Base-by-base conservation (phyloP, 139 green algal species). In the Chlorella sp. region DNA sequence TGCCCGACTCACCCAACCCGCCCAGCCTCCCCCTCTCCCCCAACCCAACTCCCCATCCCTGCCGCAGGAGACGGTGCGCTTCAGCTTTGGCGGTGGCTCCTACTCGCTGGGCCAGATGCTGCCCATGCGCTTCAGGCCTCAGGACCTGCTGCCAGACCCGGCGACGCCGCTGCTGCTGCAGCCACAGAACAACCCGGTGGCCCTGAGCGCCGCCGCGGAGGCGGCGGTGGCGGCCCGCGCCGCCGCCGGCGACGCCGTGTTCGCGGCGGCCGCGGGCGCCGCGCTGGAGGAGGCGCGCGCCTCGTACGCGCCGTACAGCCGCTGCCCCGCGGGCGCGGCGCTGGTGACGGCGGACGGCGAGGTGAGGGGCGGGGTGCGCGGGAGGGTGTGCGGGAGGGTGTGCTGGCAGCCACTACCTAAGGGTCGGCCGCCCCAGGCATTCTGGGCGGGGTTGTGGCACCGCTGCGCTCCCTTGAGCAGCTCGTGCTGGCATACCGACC, bases 261-360 rank as follows among this genome's bases (percentile, higher is more conserved):
- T 93, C 38, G 51, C 64, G 58, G 58, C 53, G 12, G 88, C 83
- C 8, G 86, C 81, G 2, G 51, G 43, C 51, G 79, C 70, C 23
- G 88, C 87, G 33, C 61, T 92, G 48, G 21, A 48, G 3, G 85
- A 77, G 40, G 86, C 87, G 5, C 50, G 9, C 25, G 38, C 43
- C 38, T 89, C 79, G 21, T 94, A 96, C 77, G 75, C 88, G 21
- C 93, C 92, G 3, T 96, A 97, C 84, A 94, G 78, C 27, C 76
- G 82, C 55, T 97, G 87, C 70, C 87, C 89, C 0, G 89, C 93
- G 0, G 93, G 86, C 12, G 82, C 87, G 2, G 84, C 89, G 0
- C 73, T 97, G 8, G 71, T 91, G 17, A 87, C 79, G 3, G 59
- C 65, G 1, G 36, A 51, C 9, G 81, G 88, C 11, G 76, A 76